Evolutionary conservation across 1,284 basidiomycete species (phyloP), one percentile per base, ranked within the genome.

Genomic region (Nidula niveotomentosa): DNA sequence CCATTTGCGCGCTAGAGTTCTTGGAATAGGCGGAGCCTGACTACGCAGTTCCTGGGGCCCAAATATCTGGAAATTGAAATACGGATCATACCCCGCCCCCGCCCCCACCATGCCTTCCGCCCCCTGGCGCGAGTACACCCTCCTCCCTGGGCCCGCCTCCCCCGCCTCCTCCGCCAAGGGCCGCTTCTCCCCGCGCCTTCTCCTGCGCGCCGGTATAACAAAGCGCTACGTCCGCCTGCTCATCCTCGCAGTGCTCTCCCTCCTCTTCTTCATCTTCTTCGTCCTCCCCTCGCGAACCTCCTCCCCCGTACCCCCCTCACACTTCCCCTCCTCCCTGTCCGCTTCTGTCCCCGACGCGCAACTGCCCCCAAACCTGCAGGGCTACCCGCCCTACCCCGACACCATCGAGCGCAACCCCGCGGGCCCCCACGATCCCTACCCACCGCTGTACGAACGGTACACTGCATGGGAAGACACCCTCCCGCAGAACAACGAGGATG

Each of bases 371-470:
- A 30, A 30, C 30, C 30, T 30, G 30, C 30, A 30, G 30, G 30
- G 30, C 30, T 30, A 30, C 30, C 30, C 30, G 30, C 30, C 30
- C 30, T 30, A 30, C 30, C 30, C 30, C 4, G 30, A 30, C 30
- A 30, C 30, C 30, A 30, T 30, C 30, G 30, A 30, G 30, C 30
- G 4, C 30, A 30, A 30, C 4, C 30, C 30, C 17, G 17, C 12
- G 3, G 39, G 39, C 39, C 39, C 12, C 13, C 4, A 41, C 3
- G 13, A 41, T 17, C 13, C 17, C 39, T 13, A 41, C 13, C 82
- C 82, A 0, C 83, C 81, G 0, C 60, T 79, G 12, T 84, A 79
- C 55, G 65, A 74, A 54, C 56, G 67, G 13, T 84, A 79, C 59
- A 70, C 73, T 46, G 65, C 75, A 34, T 73, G 71, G 36, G 83